A percentile compares a stretch with the other conserved stretches of the same genome.
These are phyloP conservation scores for Trichoderma gracile DNA, from an alignment of 2,329 filamentous ascomycete species.

Conservation along the genomic window DNA sequence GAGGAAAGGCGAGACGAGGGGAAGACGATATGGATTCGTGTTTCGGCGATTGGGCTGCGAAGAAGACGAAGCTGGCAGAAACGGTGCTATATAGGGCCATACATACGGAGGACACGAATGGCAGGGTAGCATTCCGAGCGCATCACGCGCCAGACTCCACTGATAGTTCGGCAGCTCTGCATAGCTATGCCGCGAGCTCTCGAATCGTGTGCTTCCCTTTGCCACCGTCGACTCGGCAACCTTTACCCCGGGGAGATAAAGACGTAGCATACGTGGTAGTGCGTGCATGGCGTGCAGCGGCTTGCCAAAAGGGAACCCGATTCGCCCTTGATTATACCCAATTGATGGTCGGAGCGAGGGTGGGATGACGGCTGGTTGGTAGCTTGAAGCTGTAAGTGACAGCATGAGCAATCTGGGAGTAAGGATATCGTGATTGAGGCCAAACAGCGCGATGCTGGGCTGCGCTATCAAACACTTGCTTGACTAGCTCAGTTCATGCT, in stretches of 20 bases:
- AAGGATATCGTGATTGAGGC: constrained; percentile 18
- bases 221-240: not conserved
- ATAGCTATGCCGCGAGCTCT: not conserved
- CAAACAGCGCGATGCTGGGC: not conserved
- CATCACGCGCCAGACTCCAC: constrained; percentile 21
- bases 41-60: constrained; percentile 15
- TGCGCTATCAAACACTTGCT: not conserved
- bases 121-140: constrained; percentile 18
- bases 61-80: constrained; percentile 10
- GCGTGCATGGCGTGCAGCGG: not conserved
- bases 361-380: not conserved
- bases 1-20: constrained; percentile 11
- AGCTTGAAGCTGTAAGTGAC: not conserved
- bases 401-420: not conserved
- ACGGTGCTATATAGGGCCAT: constrained; percentile 18
- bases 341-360: not conserved
- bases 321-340: not conserved
- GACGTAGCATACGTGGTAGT: not conserved
- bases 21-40: constrained; percentile 11
- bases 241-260: constrained; percentile 11
- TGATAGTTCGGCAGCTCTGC: constrained; percentile 12
- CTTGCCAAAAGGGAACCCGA: constrained; percentile 1
- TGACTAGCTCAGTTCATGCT: not conserved
- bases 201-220: not conserved
- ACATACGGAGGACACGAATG: not conserved